Conservation (phyloP, 179 eudicot genomes). For the Beta lomatogona region DNA sequence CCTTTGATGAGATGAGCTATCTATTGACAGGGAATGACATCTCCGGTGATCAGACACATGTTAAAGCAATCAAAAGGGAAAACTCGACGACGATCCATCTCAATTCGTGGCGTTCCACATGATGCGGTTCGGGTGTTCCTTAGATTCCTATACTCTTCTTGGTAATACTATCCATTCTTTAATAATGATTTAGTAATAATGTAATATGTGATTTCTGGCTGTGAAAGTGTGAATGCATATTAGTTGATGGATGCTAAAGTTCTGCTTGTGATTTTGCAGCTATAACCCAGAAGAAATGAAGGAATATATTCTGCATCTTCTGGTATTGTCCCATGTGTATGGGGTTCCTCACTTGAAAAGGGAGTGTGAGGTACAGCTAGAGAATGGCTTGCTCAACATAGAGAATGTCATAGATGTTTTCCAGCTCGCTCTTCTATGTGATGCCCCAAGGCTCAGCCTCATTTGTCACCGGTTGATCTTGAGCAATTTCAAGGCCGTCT, state of each 20-base stretch:
- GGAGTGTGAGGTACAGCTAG: slow-evolving; percentile 57
- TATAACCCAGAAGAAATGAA: slow-evolving; percentile 62
- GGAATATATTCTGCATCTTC: slow-evolving; percentile 56
- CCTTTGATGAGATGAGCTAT: slow-evolving; percentile 5
- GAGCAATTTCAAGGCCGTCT: slow-evolving; percentile 53
- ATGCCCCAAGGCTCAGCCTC: slow-evolving; percentile 79
- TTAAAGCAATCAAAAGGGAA: slow-evolving; percentile 54
- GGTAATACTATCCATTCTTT: slow-evolving; percentile 44
- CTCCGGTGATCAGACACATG: slow-evolving; percentile 73
- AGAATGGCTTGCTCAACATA: slow-evolving; percentile 51
- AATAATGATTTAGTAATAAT: background rate
- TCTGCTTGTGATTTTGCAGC: slow-evolving; percentile 38
- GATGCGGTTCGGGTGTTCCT: slow-evolving; percentile 82
- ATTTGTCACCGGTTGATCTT: slow-evolving; percentile 72
- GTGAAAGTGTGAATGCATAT: background rate
- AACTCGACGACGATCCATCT: slow-evolving; percentile 47
- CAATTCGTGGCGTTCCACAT: slow-evolving; percentile 76
- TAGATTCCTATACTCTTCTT: slow-evolving; percentile 76
- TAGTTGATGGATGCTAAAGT: slow-evolving; percentile 12
- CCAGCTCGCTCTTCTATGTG: slow-evolving; percentile 85
- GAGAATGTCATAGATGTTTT: slow-evolving; percentile 75
- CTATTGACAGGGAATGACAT: slow-evolving; percentile 61
- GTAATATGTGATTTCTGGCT: background rate
- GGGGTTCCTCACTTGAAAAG: slow-evolving; percentile 74
- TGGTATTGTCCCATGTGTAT: slow-evolving; percentile 75